These are phyloP conservation scores for Coemansia sp. DNA, from an alignment of 192 early-diverging fungal species.

Conservation along the genomic window DNA sequence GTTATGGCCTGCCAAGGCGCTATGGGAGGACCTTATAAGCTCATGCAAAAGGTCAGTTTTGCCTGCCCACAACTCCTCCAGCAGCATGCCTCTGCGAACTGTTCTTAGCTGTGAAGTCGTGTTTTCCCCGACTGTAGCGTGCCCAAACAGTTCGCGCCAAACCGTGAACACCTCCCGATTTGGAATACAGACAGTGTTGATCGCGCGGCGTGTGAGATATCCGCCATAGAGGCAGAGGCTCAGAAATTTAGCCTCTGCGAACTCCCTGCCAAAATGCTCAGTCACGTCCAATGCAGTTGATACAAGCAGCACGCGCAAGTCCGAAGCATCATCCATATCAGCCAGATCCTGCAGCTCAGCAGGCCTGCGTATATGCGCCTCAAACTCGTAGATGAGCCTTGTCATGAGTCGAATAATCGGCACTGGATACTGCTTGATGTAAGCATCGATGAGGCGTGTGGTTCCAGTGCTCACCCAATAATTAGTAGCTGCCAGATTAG, in stretches of 20 bases:
- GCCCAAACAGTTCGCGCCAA: slow-evolving; percentile 23
- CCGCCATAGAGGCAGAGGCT: slow-evolving; percentile 15
- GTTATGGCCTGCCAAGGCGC: slow-evolving; percentile 42
- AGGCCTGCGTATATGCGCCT: too few relatives aligned
- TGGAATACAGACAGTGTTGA: slow-evolving; percentile 8
- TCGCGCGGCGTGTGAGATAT: slow-evolving; percentile 7
- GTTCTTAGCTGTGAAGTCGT: too few relatives aligned
- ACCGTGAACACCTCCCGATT: slow-evolving; percentile 4
- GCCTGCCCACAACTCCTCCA: slow-evolving; percentile 22
- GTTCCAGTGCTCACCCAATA: slow-evolving; percentile 36
- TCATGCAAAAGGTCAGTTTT: slow-evolving; percentile 18
- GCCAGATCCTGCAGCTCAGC: too few relatives aligned
- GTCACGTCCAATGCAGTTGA: too few relatives aligned
- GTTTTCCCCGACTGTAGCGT: slow-evolving; percentile 21
- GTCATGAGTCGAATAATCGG: too few relatives aligned
- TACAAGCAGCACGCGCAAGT: too few relatives aligned
- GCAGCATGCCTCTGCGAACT: slow-evolving; percentile 18
- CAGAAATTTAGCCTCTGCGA: too few relatives aligned
- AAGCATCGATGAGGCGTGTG: slow-evolving; percentile 18
- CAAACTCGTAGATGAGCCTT: too few relatives aligned
- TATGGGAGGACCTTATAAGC: slow-evolving; percentile 24
- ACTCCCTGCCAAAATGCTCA: background rate
- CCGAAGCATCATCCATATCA: too few relatives aligned
- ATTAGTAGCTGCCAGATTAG: too few relatives aligned
- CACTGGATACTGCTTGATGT: too few relatives aligned